Evolutionary conservation across 2,329 filamentous ascomycete genomes (phyloP), one percentile per base, ranked within the genome.

Genomic region (Elsinoe arachidis): DNA sequence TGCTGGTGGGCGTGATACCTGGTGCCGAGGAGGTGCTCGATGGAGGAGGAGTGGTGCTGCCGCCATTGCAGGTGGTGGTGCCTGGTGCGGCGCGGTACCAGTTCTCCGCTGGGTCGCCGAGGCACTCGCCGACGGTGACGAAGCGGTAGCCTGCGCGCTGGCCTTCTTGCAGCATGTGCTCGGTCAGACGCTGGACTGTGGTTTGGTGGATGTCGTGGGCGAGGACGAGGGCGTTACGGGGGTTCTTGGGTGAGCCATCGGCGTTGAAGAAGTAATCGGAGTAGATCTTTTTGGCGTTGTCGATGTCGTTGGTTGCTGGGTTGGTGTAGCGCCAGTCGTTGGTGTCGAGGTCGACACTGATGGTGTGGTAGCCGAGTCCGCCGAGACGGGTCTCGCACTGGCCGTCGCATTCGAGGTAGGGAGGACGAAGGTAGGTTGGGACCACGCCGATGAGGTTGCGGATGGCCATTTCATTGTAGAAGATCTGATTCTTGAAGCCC

Each of bases 271-370:
- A 74, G 63, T 78, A 76, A 61, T 78, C 73, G 53, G 79, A 78
- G 58, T 71, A 62, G 57, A 69, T 66, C 0, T 79, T 73, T 3
- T 74, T 71, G 59, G 76, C 69, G 54, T 80, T 76, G 64, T 82
- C 78, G 74, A 83, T 84, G 69, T 85, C 82, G 37, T 60, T 43
- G 33, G 55, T n/a, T 39, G 34, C 30, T 5, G 41, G 47, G 6
- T 21, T 41, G 26, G 55, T 38, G 55, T 38, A 38, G 23, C 39
- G 43, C 55, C 41, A 38, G 19, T 38, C 41, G 53, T 81, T 78
- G 1, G 81, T 77, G 65, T 85, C 82, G 51, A 85, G 71, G 61
- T 84, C 79, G 64, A 83, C 75, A 63, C 80, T 84, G 63, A 80
- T 78, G 64, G 83, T 76, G 65, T 81, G 80, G 73, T 83, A 84